Conservation (phyloP, 139 green algal genomes). For the Micractinium sp. region DNA sequence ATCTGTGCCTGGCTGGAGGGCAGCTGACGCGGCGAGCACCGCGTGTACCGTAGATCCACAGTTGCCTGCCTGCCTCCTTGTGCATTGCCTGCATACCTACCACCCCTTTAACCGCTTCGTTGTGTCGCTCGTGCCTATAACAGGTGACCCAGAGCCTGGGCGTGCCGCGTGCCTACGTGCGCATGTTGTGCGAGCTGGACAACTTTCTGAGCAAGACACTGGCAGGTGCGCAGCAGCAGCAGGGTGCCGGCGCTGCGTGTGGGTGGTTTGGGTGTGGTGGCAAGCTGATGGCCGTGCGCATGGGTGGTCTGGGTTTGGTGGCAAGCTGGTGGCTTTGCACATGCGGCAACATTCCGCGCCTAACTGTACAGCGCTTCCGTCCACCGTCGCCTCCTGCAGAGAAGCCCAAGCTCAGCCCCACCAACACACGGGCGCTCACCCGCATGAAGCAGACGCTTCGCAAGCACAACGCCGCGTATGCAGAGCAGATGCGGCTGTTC, state of each 20-base stretch:
- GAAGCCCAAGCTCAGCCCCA: conserved; percentile 95
- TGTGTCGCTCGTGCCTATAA: not conserved
- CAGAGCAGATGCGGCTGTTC: conserved; percentile 65
- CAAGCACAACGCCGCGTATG: conserved; percentile 86
- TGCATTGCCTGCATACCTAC: not conserved
- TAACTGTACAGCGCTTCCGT: too few relatives aligned
- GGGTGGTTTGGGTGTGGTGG: not conserved
- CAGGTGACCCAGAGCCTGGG: conserved; percentile 37
- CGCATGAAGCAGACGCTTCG: conserved; percentile 97
- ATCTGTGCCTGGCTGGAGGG: not conserved
- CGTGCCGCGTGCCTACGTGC: conserved; percentile 86
- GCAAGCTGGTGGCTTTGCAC: too few relatives aligned
- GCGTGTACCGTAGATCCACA: not conserved
- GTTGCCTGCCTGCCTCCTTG: not conserved
- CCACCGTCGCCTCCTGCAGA: conserved; percentile 39
- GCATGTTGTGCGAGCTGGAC: conserved; percentile 91
- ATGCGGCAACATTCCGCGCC: too few relatives aligned
- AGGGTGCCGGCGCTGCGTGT: too few relatives aligned
- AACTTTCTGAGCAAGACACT: conserved; percentile 87
- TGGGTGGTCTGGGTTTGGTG: conserved; percentile 32
- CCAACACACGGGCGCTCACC: conserved; percentile 96
- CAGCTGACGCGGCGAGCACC: not conserved
- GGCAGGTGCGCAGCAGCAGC: conserved; percentile 51
- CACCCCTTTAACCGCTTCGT: too few relatives aligned
- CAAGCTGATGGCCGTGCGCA: not conserved